These are phyloP conservation scores for Cutaneotrichosporon sp. DNA, from an alignment of 1,284 basidiomycete genomes.

Conservation along the genomic window DNA sequence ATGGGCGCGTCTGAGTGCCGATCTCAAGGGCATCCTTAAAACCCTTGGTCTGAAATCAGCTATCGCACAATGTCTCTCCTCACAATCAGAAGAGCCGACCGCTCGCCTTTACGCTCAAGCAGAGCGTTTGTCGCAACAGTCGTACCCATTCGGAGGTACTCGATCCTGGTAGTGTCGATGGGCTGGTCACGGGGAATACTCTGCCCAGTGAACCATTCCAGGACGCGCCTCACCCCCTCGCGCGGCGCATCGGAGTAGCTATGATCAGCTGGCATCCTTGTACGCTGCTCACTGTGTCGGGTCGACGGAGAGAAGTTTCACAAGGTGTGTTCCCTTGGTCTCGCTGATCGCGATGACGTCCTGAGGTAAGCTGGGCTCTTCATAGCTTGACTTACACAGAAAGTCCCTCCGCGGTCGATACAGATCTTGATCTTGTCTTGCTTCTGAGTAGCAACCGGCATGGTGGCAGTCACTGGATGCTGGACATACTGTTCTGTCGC, in stretches of 20 bases:
- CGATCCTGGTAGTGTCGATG: constrained; percentile 64
- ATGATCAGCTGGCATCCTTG: neutral
- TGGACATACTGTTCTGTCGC: too few relatives aligned
- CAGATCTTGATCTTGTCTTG: constrained; percentile 40
- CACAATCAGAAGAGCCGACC: constrained; percentile 61
- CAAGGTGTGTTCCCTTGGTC: constrained; percentile 24
- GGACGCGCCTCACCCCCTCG: constrained; percentile 73
- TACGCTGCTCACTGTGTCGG: constrained; percentile 54
- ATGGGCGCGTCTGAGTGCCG: constrained; percentile 45
- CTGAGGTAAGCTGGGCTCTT: neutral
- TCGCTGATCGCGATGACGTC: constrained; percentile 7
- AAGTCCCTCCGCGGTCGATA: constrained; percentile 28
- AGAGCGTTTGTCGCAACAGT: constrained; percentile 94
- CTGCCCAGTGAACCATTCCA: constrained; percentile 66
- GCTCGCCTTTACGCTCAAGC: constrained; percentile 86
- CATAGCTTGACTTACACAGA: neutral
- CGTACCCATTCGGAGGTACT: constrained; percentile 86
- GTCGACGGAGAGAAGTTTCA: constrained; percentile 74
- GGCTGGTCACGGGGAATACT: constrained; percentile 42
- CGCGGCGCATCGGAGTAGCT: constrained; percentile 85
- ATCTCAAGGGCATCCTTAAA: constrained; percentile 49
- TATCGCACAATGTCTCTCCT: neutral
- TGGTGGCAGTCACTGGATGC: constrained; percentile 1
- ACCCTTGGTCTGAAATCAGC: constrained; percentile 32
- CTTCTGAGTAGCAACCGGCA: constrained; percentile 15